Conservation (phyloP, 1,139 yeast species). For the Candida smagusa region DNA sequence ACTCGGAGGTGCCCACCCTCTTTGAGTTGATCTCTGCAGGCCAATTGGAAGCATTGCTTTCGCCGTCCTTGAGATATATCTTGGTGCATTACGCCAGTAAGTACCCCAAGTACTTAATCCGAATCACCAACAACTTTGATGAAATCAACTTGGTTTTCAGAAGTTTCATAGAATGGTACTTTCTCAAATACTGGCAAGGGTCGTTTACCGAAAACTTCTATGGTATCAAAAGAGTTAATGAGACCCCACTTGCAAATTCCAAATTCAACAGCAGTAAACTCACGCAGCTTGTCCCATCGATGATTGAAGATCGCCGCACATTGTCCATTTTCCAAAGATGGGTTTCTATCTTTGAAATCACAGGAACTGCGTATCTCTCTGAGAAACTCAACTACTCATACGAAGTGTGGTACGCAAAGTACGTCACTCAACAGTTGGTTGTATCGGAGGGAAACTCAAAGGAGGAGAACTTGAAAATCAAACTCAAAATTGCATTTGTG, state of each 20-base stretch:
- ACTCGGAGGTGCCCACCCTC: constrained; percentile 73
- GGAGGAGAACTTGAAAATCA: constrained; percentile 25
- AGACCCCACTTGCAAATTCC: constrained; percentile 33
- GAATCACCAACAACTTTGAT: constrained; percentile 68
- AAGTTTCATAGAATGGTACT: constrained; percentile 71
- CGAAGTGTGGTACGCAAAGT: constrained; percentile 61
- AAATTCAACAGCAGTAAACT: constrained; percentile 33
- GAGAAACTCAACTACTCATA: constrained; percentile 68
- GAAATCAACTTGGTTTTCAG: constrained; percentile 65
- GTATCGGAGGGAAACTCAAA: constrained; percentile 29
- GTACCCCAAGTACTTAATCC: constrained; percentile 67
- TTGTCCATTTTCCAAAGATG: constrained; percentile 53
- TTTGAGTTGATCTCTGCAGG: constrained; percentile 80
- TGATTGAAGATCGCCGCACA: constrained; percentile 54
- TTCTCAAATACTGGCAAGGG: constrained; percentile 73
- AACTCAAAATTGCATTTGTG: constrained; percentile 46
- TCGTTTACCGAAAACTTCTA: constrained; percentile 91
- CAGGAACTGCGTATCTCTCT: constrained; percentile 64
- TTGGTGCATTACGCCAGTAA: constrained; percentile 78
- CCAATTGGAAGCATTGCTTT: constrained; percentile 72
- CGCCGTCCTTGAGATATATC: constrained; percentile 81
- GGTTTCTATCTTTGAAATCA: constrained; percentile 60
- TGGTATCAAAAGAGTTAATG: constrained; percentile 69
- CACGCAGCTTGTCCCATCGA: constrained; percentile 43
- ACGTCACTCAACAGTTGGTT: constrained; percentile 45